A percentile compares a stretch with the other conserved stretches of the same genome.
Conservation (phyloP, 148 eudicot species). For the Vaccinium myrtillus region DNA sequence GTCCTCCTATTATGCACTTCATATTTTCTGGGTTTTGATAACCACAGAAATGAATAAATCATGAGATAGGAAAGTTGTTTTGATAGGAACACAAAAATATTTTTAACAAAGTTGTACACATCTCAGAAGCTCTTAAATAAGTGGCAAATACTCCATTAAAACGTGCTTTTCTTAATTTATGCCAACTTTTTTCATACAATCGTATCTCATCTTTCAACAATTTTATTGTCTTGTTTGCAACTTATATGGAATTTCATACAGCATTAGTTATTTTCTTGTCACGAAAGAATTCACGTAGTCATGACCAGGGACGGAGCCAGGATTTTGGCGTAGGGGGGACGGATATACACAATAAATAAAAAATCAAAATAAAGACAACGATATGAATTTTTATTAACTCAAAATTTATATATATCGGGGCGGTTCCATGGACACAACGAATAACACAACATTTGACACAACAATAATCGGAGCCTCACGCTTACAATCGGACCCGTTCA, state of each 20-base stretch:
- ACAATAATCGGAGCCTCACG: too few species aligned
- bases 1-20: not conserved
- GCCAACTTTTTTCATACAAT: not conserved
- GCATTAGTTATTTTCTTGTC: not conserved
- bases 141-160: not conserved
- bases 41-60: not conserved
- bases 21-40: not conserved
- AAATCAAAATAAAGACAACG: too few species aligned
- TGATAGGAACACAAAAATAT: not conserved
- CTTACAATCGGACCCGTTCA: too few species aligned
- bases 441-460: too few species aligned
- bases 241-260: not conserved
- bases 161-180: not conserved
- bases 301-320: too few species aligned
- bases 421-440: too few species aligned
- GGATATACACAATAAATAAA: too few species aligned
- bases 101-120: not conserved
- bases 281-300: not conserved
- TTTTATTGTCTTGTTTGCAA: not conserved
- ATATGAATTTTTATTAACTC: too few species aligned
- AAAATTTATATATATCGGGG: too few species aligned
- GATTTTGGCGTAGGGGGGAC: too few species aligned
- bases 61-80: not conserved
- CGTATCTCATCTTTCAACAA: not conserved
- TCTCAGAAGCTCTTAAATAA: not conserved